Evolutionary conservation across 805 yeast genomes (phyloP).

Genomic region (Pichia gijzeniarum): DNA sequence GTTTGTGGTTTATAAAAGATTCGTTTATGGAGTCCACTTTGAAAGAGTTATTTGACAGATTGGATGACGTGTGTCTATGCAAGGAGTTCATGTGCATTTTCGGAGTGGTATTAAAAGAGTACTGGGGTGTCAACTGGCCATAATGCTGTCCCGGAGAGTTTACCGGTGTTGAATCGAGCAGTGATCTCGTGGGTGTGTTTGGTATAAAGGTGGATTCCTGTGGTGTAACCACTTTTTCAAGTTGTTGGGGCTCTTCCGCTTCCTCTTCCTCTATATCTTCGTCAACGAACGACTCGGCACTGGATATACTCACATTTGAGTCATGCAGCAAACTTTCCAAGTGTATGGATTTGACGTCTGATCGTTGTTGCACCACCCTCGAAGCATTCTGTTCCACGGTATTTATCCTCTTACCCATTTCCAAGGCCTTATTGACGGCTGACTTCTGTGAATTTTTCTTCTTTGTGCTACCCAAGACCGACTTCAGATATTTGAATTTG

Average conservation of each 20-base stretch:
- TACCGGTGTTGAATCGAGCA: slow-evolving; percentile 10
- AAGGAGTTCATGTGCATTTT: neutral
- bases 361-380: slow-evolving; percentile 9
- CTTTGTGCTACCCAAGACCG: slow-evolving; percentile 17
- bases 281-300: slow-evolving; percentile 4
- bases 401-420: slow-evolving; percentile 21
- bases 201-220: neutral
- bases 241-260: neutral
- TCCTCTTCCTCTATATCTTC: neutral
- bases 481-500: slow-evolving; percentile 27
- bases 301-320: slow-evolving; percentile 5
- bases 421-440: slow-evolving; percentile 20
- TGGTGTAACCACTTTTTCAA: neutral
- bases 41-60: slow-evolving; percentile 1
- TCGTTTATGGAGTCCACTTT: neutral
- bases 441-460: slow-evolving; percentile 14
- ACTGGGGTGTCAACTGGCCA: slow-evolving; percentile 2
- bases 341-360: slow-evolving; percentile 16
- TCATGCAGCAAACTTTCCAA: slow-evolving; percentile 12
- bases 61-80: slow-evolving; percentile 5
- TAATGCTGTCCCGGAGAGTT: slow-evolving; percentile 3
- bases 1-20: neutral
- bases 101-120: slow-evolving; percentile 11
- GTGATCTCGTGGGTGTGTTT: slow-evolving; percentile 12
- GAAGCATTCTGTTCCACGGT: slow-evolving; percentile 16